Conservation (phyloP, 306 rosid species). For the Sindora glabra region DNA sequence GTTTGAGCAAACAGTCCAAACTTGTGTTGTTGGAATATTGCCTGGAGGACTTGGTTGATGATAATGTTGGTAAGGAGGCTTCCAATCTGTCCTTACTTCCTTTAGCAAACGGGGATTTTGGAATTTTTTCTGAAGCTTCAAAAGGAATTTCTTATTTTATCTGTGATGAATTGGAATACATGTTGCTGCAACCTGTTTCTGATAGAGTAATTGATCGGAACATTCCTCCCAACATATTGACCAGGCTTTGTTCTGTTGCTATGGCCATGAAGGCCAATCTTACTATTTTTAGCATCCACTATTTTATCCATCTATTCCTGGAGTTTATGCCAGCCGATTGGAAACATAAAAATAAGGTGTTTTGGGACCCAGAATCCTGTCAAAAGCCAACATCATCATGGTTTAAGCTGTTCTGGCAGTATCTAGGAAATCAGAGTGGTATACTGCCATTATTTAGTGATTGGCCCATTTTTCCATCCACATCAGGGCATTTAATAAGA, state of each 20-base stretch:
- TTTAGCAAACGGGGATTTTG: constrained; percentile 82
- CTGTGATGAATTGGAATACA: constrained; percentile 73
- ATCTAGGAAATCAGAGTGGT: constrained; percentile 50
- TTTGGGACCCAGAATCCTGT: constrained; percentile 68
- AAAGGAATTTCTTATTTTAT: constrained; percentile 67
- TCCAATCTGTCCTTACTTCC: constrained; percentile 74
- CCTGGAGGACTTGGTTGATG: constrained; percentile 86
- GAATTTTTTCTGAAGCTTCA: constrained; percentile 51
- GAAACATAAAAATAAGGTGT: constrained; percentile 72
- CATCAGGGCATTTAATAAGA: constrained; percentile 64
- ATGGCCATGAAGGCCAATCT: constrained; percentile 73
- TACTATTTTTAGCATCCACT: constrained; percentile 43
- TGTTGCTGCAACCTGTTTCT: constrained; percentile 52
- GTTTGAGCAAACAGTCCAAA: constrained; percentile 45
- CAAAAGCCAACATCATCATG: constrained; percentile 72
- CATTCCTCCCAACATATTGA: constrained; percentile 47
- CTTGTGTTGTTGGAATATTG: constrained; percentile 89
- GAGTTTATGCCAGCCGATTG: constrained; percentile 77
- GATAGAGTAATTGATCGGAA: constrained; percentile 61
- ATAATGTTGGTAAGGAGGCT: constrained; percentile 73
- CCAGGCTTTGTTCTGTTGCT: constrained; percentile 77
- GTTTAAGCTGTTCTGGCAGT: constrained; percentile 76
- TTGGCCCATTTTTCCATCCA: constrained; percentile 94
- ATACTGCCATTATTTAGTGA: constrained; percentile 58
- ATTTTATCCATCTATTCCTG: constrained; percentile 60